Evolutionary conservation across 2,329 filamentous ascomycete species (phyloP), one percentile per base, ranked within the genome.

Genomic region (Trichoderma gracile): DNA sequence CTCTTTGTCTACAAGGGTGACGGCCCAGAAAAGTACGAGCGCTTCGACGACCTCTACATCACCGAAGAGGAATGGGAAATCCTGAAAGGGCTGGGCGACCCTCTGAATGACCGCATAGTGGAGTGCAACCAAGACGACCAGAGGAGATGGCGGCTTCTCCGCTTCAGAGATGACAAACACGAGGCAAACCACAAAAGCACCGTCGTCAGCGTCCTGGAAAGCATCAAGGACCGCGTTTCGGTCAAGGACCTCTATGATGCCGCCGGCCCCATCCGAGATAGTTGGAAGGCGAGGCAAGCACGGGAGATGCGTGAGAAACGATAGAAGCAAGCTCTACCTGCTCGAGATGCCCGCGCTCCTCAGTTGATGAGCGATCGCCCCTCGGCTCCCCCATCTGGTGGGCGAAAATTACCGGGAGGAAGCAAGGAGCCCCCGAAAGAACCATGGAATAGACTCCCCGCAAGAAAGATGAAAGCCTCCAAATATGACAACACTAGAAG

Each of bases 111-210:
- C 67, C 84, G 91, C 58, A 90, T 99, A 66, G 89, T 98, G 62
- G 95, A 99, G 78, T 97, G 93, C 74, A 92, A 87, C 73, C 87
- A 92, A 77, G 92, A 97, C 72, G 81, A 86, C 1, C 77, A 88
- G 64, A 85, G 85, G 19, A 81, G 88, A 23, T 99, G 95, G 95
- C 87, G 93, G 65, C 91, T 92, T 75, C 89, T 95, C 70, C 88
- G 93, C 33, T 94, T 97, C 77, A 85, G 95, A 59, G 93, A 98
- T 72, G 95, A 99, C 77, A 99, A 99, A 79, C 81, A 82, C 30
- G 90, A 97, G 69, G 93, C 91, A 0, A 99, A 99, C 72, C 93
- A 98, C 77, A 89, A 91, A 66, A 88, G 81, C 19, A 94, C 91
- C 0, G 92, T 97, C 1, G 82, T 88, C 27, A 96, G 90, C 74